Base-by-base conservation (phyloP, 2,329 filamentous ascomycete species). In the Monilinia laxa region DNA sequence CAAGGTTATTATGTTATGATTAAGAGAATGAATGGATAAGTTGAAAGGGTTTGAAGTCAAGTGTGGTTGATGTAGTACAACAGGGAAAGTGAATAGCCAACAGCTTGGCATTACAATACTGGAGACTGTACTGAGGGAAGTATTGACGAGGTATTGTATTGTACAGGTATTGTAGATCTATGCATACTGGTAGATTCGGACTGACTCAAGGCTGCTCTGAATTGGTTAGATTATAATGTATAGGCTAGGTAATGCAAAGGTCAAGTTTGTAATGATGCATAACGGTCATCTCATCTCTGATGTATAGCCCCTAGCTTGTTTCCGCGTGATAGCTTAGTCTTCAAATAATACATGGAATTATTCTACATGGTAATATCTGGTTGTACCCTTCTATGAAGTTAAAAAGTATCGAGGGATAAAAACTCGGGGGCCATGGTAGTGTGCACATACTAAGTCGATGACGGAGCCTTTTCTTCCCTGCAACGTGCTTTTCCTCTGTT, bases 111-210 rank as follows among this genome's bases (percentile, higher is more conserved):
- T 12, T 28, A 12, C 5, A 1, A 7, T 47, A 11, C 12, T 45
- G 18, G 5, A 9, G 3, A 7, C n/a, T 1, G 1, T 4, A 31
- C 20, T 12, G 1, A n/a, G 2, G 20, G 3, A 35, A 35, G 9
- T 45, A 14, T 1, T n/a, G 9, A 31, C 14, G 25, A 6, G 6
- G n/a, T 7, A 2, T 58, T 47, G 1, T 18, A 6, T 35, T 35
- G 31, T 35, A 35, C 31, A 35, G 31, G 31, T 35, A 35, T 35
- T 35, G 5, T 35, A 35, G 31, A 35, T 35, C 7, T 35, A 35
- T 35, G 7, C 31, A 35, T 35, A 35, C 31, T 6, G 31, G 31
- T 35, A 35, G 31, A 35, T 6, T 35, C 31, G 7, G 31, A 1
- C 31, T 35, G 31, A 35, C 31, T 7, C 31, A 35, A 35, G 31